Evolutionary conservation across 345 rosid species (phyloP), one percentile per base, ranked within the genome.

Genomic region (Gynandropsis gynandra): DNA sequence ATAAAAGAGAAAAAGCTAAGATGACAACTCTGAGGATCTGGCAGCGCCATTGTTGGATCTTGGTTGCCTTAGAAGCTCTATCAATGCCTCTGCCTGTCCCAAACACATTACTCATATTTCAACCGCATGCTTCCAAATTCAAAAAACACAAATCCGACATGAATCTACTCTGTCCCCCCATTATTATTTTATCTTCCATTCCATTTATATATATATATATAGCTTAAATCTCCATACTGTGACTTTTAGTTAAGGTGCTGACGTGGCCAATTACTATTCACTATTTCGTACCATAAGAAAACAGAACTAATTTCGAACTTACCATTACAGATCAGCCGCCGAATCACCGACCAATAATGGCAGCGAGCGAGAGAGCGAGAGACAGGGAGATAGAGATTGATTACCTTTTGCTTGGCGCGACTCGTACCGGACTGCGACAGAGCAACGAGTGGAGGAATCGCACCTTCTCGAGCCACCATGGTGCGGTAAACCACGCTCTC

Each of bases 391-490:
- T 17, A 12, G 36, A n/a, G n/a, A n/a, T n/a, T n/a, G n/a, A n/a
- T n/a, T 24, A 84, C 94, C 86, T 87, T 87, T 67, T 70, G 86
- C 66, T 87, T 92, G 35, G 89, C 85, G 74, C 98, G 85, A 70
- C 66, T 78, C 8, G 96, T 78, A 66, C 89, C 93, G 62, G 83
- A 74, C 66, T 87, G 95, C 7, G 96, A 74, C 49, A 82, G 63
- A 43, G 86, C 82, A 29, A 85, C 89, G 43, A 92, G 66, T n/a
- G 96, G 90, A 40, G 98, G 96, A 18, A 92, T 84, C 16, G 93
- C 95, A 49, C 98, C 98, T 74, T 92, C 98, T 24, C 96, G 82
- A 19, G 77, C 77, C 63, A 92, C 93, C 95, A 80, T 56, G 8
- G 85, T 71, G 33, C 96, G 67, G 66, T 76, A 71, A 37, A 69